These are phyloP conservation scores for Arabidopsis hybrid DNA, from an alignment of 441 rosid genomes.

Conservation along the genomic window DNA sequence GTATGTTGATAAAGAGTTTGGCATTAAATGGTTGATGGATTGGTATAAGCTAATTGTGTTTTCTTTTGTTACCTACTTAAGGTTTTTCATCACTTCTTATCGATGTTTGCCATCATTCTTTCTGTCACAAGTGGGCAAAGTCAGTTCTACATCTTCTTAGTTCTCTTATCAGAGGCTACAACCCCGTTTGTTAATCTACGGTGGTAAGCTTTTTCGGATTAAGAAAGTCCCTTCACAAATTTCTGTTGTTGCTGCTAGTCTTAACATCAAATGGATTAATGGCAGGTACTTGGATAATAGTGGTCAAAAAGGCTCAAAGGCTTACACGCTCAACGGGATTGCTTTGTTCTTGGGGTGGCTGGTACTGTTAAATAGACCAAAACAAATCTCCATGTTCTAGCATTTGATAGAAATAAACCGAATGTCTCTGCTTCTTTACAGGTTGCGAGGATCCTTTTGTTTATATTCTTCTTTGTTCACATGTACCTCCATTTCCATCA, in stretches of 20 bases:
- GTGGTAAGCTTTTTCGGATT: slow-evolving; percentile 57
- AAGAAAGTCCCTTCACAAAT: neutral
- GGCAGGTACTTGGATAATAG: slow-evolving; percentile 78
- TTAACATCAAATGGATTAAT: slow-evolving; percentile 13
- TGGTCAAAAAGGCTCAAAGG: slow-evolving; percentile 67
- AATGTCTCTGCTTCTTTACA: slow-evolving; percentile 33
- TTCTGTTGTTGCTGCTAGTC: neutral
- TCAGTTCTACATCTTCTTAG: slow-evolving; percentile 80
- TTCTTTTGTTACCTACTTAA: slow-evolving; percentile 34
- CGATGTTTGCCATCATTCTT: slow-evolving; percentile 69
- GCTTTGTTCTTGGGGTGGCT: slow-evolving; percentile 84
- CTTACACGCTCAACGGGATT: slow-evolving; percentile 68
- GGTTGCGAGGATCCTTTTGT: slow-evolving; percentile 81
- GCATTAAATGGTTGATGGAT: slow-evolving; percentile 9
- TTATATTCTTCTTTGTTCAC: slow-evolving; percentile 71
- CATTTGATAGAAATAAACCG: neutral
- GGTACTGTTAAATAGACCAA: slow-evolving; percentile 56
- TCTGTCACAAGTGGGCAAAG: slow-evolving; percentile 76
- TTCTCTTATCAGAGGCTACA: slow-evolving; percentile 78
- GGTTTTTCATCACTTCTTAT: slow-evolving; percentile 83
- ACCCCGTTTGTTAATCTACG: slow-evolving; percentile 84
- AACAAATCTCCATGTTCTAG: slow-evolving; percentile 12
- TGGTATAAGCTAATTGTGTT: slow-evolving; percentile 7
- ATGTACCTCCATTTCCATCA: slow-evolving; percentile 71
- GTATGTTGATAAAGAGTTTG: neutral